Evolutionary conservation across 176 grass and related monocot species (phyloP), one percentile per base, ranked within the genome.

Genomic region (Aegilops longissima): DNA sequence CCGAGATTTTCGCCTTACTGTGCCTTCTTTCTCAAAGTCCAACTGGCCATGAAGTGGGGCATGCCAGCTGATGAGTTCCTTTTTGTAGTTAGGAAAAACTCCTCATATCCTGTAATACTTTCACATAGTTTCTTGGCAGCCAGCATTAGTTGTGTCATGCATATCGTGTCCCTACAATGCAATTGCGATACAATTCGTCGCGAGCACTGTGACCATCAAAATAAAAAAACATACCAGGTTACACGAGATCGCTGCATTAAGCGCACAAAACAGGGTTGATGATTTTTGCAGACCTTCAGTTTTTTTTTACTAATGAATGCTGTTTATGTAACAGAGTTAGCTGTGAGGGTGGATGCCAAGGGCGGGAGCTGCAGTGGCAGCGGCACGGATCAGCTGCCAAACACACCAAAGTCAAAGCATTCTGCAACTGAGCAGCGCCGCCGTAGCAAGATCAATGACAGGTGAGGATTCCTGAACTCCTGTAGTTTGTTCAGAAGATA

Each of bases 391-490:
- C 93, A 96, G 79, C 87, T 77, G 66, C 94, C 97, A 17, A 86
- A 86, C 81, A 97, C 94, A 1, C 97, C 97, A 44, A 90, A 90
- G 86, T 99, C 94, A 12, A 99, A 99, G 87, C 97, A 99, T 81
- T 99, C 97, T 0, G 94, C 97, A 24, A 97, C 94, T 2, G 97
- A 99, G 83, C 97, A 99, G 85, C 94, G 94, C 21, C 85, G 97
- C 42, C 95, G 97, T 78, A 97, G 94, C 85, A 99, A 99, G 83
- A 99, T 99, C 79, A 99, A 99, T 90, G 97, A 97, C 78, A 96
- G 97, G 97, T 92, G 63, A 80, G 68, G 20, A 39, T 81, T 67
- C 54, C 8, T 75, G 13, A 51, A n/a, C 36, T 72, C 54, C 6
- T 42, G n/a, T 59, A 35, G 75, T 78, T 40, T 66, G 51, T 70